A percentile compares a stretch with the other conserved stretches of the same genome.
These are phyloP conservation scores for Kwoniella dendrophila DNA, from an alignment of 768 basidiomycete genomes.

Conservation along the genomic window DNA sequence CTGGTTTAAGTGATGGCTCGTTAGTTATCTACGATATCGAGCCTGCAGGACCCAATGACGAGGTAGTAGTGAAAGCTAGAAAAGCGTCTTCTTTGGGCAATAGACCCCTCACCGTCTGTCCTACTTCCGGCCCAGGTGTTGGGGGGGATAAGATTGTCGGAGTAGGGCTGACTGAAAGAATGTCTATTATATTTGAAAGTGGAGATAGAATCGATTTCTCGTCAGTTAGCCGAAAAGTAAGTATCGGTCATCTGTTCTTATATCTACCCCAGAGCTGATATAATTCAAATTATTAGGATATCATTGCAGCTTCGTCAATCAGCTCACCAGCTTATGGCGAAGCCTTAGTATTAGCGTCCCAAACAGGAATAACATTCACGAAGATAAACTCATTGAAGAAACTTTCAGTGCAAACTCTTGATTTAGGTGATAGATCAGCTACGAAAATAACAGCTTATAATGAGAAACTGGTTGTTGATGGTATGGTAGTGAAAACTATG, in stretches of 20 bases:
- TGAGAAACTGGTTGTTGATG: conserved; percentile 29
- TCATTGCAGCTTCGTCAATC: conserved; percentile 36
- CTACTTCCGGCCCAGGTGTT: conserved; percentile 6
- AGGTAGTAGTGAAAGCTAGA: conserved; percentile 24
- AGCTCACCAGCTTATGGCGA: conserved; percentile 27
- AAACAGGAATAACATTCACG: conserved; percentile 32
- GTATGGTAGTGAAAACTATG: conserved; percentile 26
- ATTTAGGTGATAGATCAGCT: conserved; percentile 40
- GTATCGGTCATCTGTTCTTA: conserved; percentile 3
- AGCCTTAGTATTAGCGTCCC: conserved; percentile 36
- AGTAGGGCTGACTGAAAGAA: conserved; percentile 45
- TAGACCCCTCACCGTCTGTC: conserved; percentile 35
- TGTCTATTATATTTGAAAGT: conserved; percentile 47
- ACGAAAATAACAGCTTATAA: conserved; percentile 25
- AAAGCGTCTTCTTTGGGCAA: conserved; percentile 44
- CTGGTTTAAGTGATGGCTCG: conserved; percentile 49
- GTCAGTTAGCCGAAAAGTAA: conserved; percentile 44
- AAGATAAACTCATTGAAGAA: conserved; percentile 49
- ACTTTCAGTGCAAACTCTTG: conserved; percentile 50
- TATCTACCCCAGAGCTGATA: not conserved
- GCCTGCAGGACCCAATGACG: conserved; percentile 13
- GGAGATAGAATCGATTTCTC: conserved; percentile 48
- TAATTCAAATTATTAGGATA: too few relatives aligned
- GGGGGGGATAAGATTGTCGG: conserved; percentile 37
- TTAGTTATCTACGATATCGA: conserved; percentile 41